Evolutionary conservation across 2,329 filamentous ascomycete species (phyloP), one percentile per base, ranked within the genome.

Genomic region (Talaromyces rugulosus): DNA sequence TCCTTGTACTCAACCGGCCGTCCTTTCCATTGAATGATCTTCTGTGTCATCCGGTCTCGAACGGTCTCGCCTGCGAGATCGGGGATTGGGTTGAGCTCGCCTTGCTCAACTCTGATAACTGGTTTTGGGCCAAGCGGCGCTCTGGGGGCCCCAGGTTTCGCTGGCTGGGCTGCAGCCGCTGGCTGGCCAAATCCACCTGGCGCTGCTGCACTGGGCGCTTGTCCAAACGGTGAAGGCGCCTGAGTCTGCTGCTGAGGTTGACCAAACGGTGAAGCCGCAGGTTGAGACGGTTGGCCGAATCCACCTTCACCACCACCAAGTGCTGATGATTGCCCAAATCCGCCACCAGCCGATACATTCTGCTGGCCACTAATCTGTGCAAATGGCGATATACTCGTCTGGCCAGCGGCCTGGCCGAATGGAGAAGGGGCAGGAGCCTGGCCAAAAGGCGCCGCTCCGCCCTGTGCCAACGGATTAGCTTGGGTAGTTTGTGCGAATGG

Each of bases 11-110:
- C 74, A 0, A 91, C 87, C 0, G 80, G 80, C 65, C 84, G 84
- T 18, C 85, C 85, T 67, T 89, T 89, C 80, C 88, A 92, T 62
- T 78, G 77, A 0, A 75, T 72, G 0, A 91, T 74, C 34, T 68
- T 73, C 27, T 77, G 74, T 5, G 70, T 73, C 44, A 66, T 62
- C 12, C 73, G 74, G 40, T 78, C 69, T 27, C 69, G 71, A 14
- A 69, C 61, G 5, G 77, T 78, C 50, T 75, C 71, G n/a, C 71
- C 77, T 50, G 70, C 69, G 31, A 78, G 66, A 18, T 69, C 66
- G 27, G 77, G 75, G n/a, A 75, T 69, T 3, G 72, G 74, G 30
- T 71, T 73, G 27, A 79, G 67, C 18, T 71, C 67, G 27, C 67
- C 67, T 3, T 69, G 66, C 2, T 70, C 68, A 50, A 68, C 62